Evolutionary conservation across 2,329 filamentous ascomycete genomes (phyloP).

Genomic region (Penicillium sp.): DNA sequence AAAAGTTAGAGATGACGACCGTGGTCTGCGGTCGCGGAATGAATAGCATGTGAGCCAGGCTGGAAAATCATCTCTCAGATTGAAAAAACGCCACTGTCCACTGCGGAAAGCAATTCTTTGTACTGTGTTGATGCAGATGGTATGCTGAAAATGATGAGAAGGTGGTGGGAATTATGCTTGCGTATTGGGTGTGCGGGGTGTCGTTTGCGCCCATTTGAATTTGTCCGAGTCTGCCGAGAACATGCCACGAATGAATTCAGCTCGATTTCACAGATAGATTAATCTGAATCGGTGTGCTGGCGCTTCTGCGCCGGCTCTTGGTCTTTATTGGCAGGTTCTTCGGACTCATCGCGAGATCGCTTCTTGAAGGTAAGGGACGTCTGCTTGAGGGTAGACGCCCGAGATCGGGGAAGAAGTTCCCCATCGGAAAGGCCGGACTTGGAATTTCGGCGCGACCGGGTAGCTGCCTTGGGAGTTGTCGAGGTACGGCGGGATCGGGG

Average conservation of each 20-base stretch:
- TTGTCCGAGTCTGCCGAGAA: not conserved
- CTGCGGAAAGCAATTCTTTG: not conserved
- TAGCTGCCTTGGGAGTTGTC: not conserved
- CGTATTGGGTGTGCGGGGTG: not conserved
- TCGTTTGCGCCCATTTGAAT: not conserved
- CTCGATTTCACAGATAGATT: not conserved
- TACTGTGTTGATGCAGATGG: not conserved
- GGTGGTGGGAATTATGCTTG: not conserved
- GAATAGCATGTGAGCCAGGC: not conserved
- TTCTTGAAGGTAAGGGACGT: constrained; percentile 4
- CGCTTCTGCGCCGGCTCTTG: constrained; percentile 16
- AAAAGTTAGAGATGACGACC: not conserved
- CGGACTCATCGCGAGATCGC: constrained; percentile 13
- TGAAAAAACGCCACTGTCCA: constrained; percentile 8
- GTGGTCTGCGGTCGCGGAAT: not conserved
- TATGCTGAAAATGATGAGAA: not conserved
- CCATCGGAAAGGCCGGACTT: constrained; percentile 4
- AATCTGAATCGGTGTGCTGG: constrained; percentile 14
- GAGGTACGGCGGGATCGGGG: constrained; percentile 1
- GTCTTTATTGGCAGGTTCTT: not conserved
- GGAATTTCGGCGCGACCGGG: not conserved
- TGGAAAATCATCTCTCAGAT: not conserved
- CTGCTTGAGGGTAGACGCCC: constrained; percentile 1
- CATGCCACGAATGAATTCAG: not conserved
- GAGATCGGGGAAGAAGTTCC: not conserved